phyloP scores from a whole-genome alignment of 2,329 filamentous ascomycete genomes.

The Hypoxylon sp. region DNA sequence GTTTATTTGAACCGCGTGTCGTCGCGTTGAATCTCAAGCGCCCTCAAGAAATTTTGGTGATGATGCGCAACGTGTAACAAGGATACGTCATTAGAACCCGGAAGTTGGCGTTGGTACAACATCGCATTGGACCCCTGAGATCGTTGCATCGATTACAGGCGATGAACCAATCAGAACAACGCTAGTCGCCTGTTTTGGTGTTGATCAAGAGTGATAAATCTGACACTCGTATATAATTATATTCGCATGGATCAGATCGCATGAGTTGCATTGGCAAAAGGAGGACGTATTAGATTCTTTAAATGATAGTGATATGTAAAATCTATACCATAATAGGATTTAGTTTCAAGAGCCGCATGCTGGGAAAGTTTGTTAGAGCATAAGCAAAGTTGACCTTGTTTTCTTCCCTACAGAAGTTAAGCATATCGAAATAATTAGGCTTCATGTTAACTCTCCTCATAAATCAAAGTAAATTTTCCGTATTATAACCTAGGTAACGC shows the following conservation, averaged over 20 bases:
- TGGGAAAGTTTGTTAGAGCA: neutral
- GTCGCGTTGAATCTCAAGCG: slow-evolving; percentile 3
- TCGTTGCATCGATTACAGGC: slow-evolving; percentile 9
- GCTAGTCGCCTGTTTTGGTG: slow-evolving; percentile 14
- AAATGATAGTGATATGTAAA: neutral
- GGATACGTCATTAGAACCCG: slow-evolving; percentile 4
- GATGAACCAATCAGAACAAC: slow-evolving; percentile 26
- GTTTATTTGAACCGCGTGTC: slow-evolving; percentile 14
- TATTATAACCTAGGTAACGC: too few species aligned
- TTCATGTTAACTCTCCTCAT: too few species aligned
- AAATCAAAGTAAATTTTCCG: too few species aligned
- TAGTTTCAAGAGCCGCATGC: neutral
- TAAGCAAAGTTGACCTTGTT: too few species aligned
- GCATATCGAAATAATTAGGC: too few species aligned
- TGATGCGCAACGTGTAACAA: slow-evolving; percentile 6
- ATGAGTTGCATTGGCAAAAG: neutral
- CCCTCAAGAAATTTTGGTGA: neutral
- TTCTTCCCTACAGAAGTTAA: too few species aligned
- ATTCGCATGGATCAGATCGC: neutral
- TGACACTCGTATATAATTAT: neutral
- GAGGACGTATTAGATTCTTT: neutral
- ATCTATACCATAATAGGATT: neutral
- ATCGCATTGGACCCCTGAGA: slow-evolving; percentile 13
- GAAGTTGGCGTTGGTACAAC: neutral
- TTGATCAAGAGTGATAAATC: neutral